Conservation (phyloP, 1,284 basidiomycete species). For the Cryptococcus wingfieldii region DNA sequence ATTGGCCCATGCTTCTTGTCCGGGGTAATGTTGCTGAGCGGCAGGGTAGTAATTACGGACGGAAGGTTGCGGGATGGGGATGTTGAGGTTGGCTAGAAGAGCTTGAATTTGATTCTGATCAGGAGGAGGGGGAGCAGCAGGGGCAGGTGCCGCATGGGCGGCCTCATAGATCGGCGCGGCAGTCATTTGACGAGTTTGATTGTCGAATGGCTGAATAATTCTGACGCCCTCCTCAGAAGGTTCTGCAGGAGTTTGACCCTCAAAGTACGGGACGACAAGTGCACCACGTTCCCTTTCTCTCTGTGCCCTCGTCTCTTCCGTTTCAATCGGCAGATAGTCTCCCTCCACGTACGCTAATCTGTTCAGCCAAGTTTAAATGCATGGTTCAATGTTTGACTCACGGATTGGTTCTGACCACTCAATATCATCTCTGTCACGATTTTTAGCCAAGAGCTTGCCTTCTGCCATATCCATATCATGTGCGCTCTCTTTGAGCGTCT, state of each 20-base stretch:
- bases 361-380: neutral
- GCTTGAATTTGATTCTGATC: neutral
- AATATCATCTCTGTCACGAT: conserved; percentile 14
- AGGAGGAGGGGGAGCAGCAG: too few species aligned
- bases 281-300: conserved; percentile 30
- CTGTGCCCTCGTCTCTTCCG: conserved; percentile 24
- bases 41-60: too few species aligned
- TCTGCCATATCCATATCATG: conserved; percentile 34
- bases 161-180: neutral
- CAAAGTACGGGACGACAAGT: conserved; percentile 23
- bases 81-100: neutral
- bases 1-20: too few species aligned
- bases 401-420: conserved; percentile 37
- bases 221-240: conserved; percentile 24
- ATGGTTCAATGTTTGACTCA: conserved; percentile 3
- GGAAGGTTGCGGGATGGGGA: neutral
- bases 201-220: conserved; percentile 8
- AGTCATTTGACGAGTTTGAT: neutral
- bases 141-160: neutral
- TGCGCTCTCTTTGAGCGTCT: conserved; percentile 21
- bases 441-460: conserved; percentile 26
- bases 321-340: neutral
- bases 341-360: conserved; percentile 2
- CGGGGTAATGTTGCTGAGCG: too few species aligned
- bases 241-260: conserved; percentile 11